Evolutionary conservation across 129 eudicot species (phyloP).

Genomic region (Flaveria linearis): DNA sequence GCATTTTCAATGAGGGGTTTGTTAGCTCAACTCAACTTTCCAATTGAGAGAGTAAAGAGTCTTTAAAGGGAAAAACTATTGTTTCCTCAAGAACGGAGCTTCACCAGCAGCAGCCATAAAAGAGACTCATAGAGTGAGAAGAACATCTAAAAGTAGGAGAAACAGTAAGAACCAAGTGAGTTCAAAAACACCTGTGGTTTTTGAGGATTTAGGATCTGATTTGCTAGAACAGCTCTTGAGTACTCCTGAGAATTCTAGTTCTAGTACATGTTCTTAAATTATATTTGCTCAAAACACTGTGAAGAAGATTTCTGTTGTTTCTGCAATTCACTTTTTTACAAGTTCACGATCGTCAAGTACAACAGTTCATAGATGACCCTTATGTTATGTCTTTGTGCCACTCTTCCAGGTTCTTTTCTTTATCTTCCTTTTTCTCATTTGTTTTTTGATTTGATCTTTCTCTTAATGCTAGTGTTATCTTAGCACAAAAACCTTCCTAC

Average conservation of each 20-base stretch:
- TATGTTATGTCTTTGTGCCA: background rate
- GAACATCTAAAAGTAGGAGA: slow-evolving; percentile 12
- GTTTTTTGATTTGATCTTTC: background rate
- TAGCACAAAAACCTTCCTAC: background rate
- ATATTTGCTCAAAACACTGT: background rate
- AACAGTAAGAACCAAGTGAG: slow-evolving; percentile 3
- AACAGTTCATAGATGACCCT: background rate
- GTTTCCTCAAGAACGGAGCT: slow-evolving; percentile 22
- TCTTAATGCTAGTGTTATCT: background rate
- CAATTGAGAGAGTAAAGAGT: slow-evolving; percentile 41
- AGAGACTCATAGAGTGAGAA: slow-evolving; percentile 41
- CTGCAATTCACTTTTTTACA: background rate
- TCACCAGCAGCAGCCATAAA: slow-evolving; percentile 44
- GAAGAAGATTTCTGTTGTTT: background rate
- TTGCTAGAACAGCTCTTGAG: slow-evolving; percentile 37
- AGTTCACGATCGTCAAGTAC: background rate
- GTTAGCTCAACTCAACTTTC: slow-evolving; percentile 32
- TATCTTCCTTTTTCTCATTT: background rate
- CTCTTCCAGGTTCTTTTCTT: background rate
- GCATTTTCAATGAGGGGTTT: slow-evolving; percentile 46
- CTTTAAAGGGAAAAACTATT: slow-evolving; percentile 34
- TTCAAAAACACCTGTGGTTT: slow-evolving; percentile 22
- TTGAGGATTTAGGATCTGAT: slow-evolving; percentile 45
- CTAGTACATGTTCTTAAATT: slow-evolving; percentile 7
- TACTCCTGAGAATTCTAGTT: slow-evolving; percentile 32